These are phyloP conservation scores for Scutellaria galericulata DNA, from an alignment of 257 asterid species.

Conservation along the genomic window DNA sequence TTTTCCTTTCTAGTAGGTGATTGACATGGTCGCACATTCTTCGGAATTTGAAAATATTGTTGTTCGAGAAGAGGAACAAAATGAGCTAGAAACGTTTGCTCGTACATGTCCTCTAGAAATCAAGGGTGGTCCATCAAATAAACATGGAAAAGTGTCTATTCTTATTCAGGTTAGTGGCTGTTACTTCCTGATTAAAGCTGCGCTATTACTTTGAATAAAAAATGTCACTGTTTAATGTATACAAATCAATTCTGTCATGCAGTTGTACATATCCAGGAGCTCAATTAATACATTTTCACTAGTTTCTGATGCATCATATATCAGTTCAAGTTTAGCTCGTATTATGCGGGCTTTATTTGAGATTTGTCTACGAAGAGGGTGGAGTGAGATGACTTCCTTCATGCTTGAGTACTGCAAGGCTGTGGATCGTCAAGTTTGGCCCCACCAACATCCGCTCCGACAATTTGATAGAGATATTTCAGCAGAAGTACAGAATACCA, in stretches of 20 bases:
- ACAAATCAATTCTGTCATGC: slow-evolving; percentile 48
- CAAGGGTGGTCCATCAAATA: slow-evolving; percentile 94
- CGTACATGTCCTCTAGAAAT: slow-evolving; percentile 84
- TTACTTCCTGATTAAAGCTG: slow-evolving; percentile 32
- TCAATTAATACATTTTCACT: slow-evolving; percentile 82
- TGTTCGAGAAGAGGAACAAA: slow-evolving; percentile 95
- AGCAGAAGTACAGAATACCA: slow-evolving; percentile 55
- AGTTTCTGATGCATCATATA: slow-evolving; percentile 90
- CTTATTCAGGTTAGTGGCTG: slow-evolving; percentile 78
- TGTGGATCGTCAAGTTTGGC: slow-evolving; percentile 98
- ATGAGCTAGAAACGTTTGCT: slow-evolving; percentile 82
- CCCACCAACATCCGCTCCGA: slow-evolving; percentile 95
- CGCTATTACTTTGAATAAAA: slow-evolving; percentile 31
- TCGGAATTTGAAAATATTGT: slow-evolving; percentile 95
- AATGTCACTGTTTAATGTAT: slow-evolving; percentile 30
- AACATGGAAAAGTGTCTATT: slow-evolving; percentile 92
- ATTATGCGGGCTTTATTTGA: slow-evolving; percentile 96
- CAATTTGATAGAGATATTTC: slow-evolving; percentile 91
- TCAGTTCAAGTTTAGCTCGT: slow-evolving; percentile 96
- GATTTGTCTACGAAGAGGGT: slow-evolving; percentile 90
- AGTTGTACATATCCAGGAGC: slow-evolving; percentile 89
- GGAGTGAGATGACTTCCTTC: slow-evolving; percentile 94
- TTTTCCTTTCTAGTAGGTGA: slow-evolving; percentile 57
- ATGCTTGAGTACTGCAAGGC: slow-evolving; percentile 96
- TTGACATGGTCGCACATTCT: slow-evolving; percentile 96